Conservation (phyloP, 805 yeast species). For the Saturnispora serradocipensis region DNA sequence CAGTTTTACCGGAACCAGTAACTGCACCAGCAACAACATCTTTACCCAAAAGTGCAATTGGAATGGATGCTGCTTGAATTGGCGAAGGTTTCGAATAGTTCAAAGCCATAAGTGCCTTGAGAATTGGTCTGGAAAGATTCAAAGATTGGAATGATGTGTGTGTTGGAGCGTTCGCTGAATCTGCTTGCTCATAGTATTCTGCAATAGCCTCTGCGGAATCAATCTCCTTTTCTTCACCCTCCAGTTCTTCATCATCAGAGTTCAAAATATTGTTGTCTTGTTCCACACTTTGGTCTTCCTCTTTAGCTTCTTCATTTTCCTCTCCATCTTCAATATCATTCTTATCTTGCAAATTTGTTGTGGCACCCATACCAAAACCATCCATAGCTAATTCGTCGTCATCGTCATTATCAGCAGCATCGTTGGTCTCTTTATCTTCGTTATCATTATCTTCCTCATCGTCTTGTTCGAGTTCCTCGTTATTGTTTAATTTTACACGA, state of each 20-base stretch:
- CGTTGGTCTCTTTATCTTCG: constrained; percentile 29
- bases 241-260: constrained; percentile 19
- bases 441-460: constrained; percentile 32
- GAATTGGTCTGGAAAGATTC: constrained; percentile 80
- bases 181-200: constrained; percentile 59
- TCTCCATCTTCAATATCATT: constrained; percentile 23
- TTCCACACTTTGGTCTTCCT: constrained; percentile 27
- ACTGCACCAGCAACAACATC: constrained; percentile 99
- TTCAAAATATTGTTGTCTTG: constrained; percentile 24
- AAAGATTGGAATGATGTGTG: constrained; percentile 67
- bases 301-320: constrained; percentile 20
- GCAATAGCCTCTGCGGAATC: constrained; percentile 82
- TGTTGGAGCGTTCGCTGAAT: constrained; percentile 30
- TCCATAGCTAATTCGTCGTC: constrained; percentile 34
- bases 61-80: constrained; percentile 88
- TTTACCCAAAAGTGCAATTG: constrained; percentile 86
- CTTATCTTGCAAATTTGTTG: constrained; percentile 13
- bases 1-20: constrained; percentile 99
- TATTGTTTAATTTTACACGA: constrained; percentile 24
- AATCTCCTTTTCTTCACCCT: constrained; percentile 33
- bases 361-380: constrained; percentile 33
- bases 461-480: constrained; percentile 25
- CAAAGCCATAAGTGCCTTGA: constrained; percentile 70
- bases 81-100: constrained; percentile 90
- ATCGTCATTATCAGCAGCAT: constrained; percentile 19